Conservation (phyloP, 2,329 filamentous ascomycete genomes). For the Colletotrichum coccodes region DNA sequence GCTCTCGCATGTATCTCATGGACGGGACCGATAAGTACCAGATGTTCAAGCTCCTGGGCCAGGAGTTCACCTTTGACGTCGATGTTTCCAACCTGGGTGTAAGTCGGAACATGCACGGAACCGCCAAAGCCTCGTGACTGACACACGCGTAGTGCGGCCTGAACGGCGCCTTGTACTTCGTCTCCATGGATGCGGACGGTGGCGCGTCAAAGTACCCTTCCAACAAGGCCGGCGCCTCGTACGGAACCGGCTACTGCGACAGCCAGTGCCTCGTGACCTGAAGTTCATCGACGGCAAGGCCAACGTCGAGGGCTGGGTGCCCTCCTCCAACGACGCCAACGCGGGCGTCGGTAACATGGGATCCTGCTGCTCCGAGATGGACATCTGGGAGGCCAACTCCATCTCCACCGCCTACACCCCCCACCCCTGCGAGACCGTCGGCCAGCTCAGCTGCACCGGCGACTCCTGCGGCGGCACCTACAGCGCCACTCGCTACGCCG, state of each 20-base stretch:
- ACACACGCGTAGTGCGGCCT: slow-evolving; percentile 66
- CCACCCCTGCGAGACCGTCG: slow-evolving; percentile 67
- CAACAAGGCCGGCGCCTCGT: slow-evolving; percentile 65
- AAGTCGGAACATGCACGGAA: neutral
- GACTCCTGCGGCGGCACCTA: slow-evolving; percentile 65
- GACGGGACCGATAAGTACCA: slow-evolving; percentile 70
- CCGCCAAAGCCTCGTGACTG: neutral
- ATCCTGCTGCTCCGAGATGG: slow-evolving; percentile 73
- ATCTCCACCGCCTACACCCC: slow-evolving; percentile 72
- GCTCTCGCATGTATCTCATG: slow-evolving; percentile 72
- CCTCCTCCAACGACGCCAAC: slow-evolving; percentile 63
- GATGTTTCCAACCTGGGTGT: slow-evolving; percentile 69
- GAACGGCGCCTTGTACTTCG: slow-evolving; percentile 77
- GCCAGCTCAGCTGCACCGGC: slow-evolving; percentile 61
- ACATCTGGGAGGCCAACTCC: slow-evolving; percentile 73
- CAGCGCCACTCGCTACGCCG: slow-evolving; percentile 64
- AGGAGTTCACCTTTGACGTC: slow-evolving; percentile 79
- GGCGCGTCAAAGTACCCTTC: slow-evolving; percentile 58
- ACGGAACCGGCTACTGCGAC: slow-evolving; percentile 68
- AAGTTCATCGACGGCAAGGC: slow-evolving; percentile 69
- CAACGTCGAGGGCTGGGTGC: slow-evolving; percentile 61
- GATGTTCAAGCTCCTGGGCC: slow-evolving; percentile 70
- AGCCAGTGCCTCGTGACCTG: slow-evolving; percentile 61
- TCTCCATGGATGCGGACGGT: slow-evolving; percentile 69
- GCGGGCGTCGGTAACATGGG: slow-evolving; percentile 62